A percentile compares a stretch with the other conserved stretches of the same genome.
Evolutionary conservation across 2,329 filamentous ascomycete genomes (phyloP).

Genomic region (Alternaria conjuncta): DNA sequence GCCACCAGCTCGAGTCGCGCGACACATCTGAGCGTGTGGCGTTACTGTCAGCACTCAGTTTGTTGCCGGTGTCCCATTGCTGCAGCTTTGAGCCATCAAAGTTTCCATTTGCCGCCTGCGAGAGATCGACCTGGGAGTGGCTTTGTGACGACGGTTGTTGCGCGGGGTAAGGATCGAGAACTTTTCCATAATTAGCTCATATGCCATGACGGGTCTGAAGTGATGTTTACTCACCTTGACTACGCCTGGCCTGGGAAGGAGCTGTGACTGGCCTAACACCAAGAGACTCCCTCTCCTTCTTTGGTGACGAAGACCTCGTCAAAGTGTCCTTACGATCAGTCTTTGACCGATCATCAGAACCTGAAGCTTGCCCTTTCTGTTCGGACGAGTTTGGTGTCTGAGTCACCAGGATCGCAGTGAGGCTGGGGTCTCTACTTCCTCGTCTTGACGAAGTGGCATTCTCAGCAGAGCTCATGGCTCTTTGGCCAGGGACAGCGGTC

Average conservation of each 20-base stretch:
- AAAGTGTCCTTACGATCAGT: constrained; percentile 41
- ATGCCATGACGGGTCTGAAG: constrained; percentile 17
- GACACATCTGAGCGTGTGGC: constrained; percentile 37
- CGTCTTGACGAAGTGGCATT: constrained; percentile 46
- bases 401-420: constrained; percentile 50
- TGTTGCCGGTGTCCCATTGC: constrained; percentile 40
- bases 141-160: constrained; percentile 40
- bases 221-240: constrained; percentile 40
- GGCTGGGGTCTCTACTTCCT: constrained; percentile 48
- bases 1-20: constrained; percentile 46
- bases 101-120: constrained; percentile 40
- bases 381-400: constrained; percentile 43
- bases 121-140: constrained; percentile 44
- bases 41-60: constrained; percentile 40
- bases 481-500: constrained; percentile 26
- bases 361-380: constrained; percentile 21
- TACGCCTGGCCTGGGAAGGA: constrained; percentile 42
- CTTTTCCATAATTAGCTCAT: constrained; percentile 20
- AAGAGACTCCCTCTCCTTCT: constrained; percentile 30
- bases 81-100: constrained; percentile 39
- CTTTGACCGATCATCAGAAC: constrained; percentile 22
- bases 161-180: constrained; percentile 38
- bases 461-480: constrained; percentile 32
- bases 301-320: constrained; percentile 33
- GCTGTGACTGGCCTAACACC: constrained; percentile 42